Evolutionary conservation across 2,329 filamentous ascomycete species (phyloP).

Genomic region (Shiraia bambusicola): DNA sequence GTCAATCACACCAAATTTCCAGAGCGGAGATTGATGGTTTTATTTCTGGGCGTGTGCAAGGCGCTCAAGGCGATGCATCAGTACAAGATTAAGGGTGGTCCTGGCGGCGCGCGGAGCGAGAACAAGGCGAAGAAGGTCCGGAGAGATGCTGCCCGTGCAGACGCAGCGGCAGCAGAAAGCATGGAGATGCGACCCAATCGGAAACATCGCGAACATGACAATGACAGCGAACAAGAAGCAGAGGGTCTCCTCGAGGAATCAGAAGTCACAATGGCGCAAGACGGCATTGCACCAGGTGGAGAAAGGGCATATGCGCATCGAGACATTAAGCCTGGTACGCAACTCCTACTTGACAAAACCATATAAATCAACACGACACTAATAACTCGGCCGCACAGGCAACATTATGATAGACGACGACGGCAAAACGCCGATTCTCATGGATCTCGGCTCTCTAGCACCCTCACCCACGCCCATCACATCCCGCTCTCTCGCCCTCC

Average conservation of each 20-base stretch:
- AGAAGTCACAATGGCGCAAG: constrained; percentile 68
- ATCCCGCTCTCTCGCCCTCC: constrained; percentile 83
- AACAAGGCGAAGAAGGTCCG: constrained; percentile 58
- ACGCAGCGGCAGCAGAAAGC: constrained; percentile 50
- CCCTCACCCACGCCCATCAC: constrained; percentile 87
- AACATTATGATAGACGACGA: constrained; percentile 99
- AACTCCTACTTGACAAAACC: not conserved
- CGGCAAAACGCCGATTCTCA: constrained; percentile 84
- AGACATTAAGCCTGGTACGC: constrained; percentile 91
- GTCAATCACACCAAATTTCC: constrained; percentile 93
- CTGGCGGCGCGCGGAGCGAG: constrained; percentile 52
- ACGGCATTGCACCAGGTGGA: constrained; percentile 68
- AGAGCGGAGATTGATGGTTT: constrained; percentile 79
- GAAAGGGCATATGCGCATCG: constrained; percentile 85
- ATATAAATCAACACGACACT: constrained; percentile 3
- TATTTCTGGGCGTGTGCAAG: constrained; percentile 90
- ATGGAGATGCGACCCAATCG: constrained; percentile 48
- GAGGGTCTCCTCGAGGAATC: constrained; percentile 81
- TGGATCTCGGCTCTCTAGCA: constrained; percentile 93
- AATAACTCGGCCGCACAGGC: constrained; percentile 52
- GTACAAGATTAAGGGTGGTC: constrained; percentile 66
- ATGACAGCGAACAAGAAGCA: constrained; percentile 73
- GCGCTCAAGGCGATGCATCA: constrained; percentile 90
- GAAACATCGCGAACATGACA: constrained; percentile 50
- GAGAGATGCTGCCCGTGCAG: constrained; percentile 57